Conservation (phyloP, 441 rosid species). For the Aleurites moluccanus region DNA sequence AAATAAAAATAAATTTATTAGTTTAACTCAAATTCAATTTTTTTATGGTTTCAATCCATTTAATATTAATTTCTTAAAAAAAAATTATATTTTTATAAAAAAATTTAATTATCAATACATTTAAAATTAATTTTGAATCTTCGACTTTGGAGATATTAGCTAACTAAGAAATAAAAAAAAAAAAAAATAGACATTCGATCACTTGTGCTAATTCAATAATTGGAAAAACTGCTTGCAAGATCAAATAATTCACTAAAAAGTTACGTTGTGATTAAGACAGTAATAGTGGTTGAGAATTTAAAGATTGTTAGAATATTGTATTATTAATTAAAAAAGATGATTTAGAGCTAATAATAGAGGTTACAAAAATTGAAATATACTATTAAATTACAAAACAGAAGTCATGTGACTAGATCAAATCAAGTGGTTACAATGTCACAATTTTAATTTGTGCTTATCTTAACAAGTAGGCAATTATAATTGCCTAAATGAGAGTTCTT, state of each 20-base stretch:
- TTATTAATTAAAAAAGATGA: not conserved
- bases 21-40: no score
- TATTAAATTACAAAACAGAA: not conserved
- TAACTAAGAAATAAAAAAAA: no score
- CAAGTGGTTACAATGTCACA: slow-evolving; percentile 32
- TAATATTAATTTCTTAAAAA: no score
- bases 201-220: no score
- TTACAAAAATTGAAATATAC: not conserved
- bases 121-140: no score
- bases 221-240: no score
- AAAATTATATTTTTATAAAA: no score
- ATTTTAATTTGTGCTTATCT: slow-evolving; percentile 1
- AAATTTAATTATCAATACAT: no score
- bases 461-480: not conserved
- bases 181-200: no score
- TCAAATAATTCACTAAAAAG: not conserved
- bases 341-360: not conserved
- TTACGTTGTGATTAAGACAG: not conserved
- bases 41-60: no score
- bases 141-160: no score
- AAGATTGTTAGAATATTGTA: not conserved
- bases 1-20: no score
- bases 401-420: slow-evolving; percentile 34
- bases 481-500: slow-evolving; percentile 4
- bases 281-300: not conserved